Evolutionary conservation across 2,329 filamentous ascomycete species (phyloP), one percentile per base, ranked within the genome.

Genomic region (Orbilia quercus): DNA sequence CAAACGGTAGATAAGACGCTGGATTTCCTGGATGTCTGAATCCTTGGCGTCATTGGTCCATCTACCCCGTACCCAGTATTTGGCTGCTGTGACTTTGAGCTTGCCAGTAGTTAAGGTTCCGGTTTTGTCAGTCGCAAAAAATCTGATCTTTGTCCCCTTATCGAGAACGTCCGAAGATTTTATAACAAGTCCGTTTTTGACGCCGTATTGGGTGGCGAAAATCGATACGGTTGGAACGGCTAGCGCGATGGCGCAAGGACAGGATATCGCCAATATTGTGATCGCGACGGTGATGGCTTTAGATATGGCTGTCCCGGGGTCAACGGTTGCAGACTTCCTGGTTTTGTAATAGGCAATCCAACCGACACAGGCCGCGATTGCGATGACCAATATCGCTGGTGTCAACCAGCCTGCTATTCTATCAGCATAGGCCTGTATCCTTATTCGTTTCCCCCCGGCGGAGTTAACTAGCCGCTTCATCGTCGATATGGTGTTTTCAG

Each of bases 61-160:
- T 55, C 36, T 20, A 1, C 60, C 69, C 9, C 34, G 31, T 1
- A 66, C 48, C 60, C 60, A 7, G 80, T 81, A 77, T 74, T 81
- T 38, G 76, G 84, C 79, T 57, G 78, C 25, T 69, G 79, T 78
- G 57, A 86, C 79, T 50, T 81, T 80, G 36, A 90, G 76, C 66
- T 84, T 82, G 0, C 88, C 89, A 22, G 82, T 79, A 0, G 90
- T 93, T 7, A 94, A 79, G 0, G 90, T 94, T 0, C 91, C 90
- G 0, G 91, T 94, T 80, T 94, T 94, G 82, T 94, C 90, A 75
- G 94, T 90, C 0, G 94, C 84, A 1, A 92, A 85, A 76, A 92
- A 87, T 0, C 86, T 84, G 0, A 85, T 81, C 70, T 86, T 88
- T 59, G 84, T 82, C 0, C 86, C 87, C 0, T 85, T 80, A 78